These are phyloP conservation scores for Picea abies DNA, from an alignment of 83 land plant species.

Conservation along the genomic window DNA sequence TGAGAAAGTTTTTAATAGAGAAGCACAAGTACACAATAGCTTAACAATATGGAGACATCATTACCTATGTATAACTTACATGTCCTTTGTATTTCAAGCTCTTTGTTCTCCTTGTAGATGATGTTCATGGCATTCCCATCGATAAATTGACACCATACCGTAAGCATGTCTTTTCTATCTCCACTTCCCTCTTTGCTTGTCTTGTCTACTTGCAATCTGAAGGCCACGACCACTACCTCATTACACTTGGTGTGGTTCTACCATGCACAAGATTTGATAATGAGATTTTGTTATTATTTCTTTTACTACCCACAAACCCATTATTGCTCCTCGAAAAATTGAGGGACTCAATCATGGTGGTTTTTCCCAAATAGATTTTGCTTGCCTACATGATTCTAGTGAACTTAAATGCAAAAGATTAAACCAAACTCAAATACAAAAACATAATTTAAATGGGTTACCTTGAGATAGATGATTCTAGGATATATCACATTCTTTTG, in stretches of 20 bases:
- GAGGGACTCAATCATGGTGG: no score
- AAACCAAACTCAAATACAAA: no score
- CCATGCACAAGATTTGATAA: slow-evolving; percentile 59
- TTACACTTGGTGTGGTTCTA: slow-evolving; percentile 57
- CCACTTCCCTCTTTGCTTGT: slow-evolving; percentile 87
- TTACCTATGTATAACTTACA: slow-evolving; percentile 61
- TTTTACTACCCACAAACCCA: no score
- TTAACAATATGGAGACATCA: slow-evolving; percentile 63
- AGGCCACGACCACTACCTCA: slow-evolving; percentile 52
- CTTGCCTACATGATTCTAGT: no score
- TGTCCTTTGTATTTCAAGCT: slow-evolving; percentile 45
- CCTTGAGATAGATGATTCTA: no score
- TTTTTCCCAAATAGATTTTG: no score
- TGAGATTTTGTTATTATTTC: not conserved
- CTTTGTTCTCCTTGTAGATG: slow-evolving; percentile 48
- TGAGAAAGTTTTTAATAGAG: no score
- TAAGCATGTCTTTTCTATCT: slow-evolving; percentile 78
- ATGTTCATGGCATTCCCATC: slow-evolving; percentile 17
- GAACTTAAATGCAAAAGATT: no score
- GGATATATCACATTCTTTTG: no score
- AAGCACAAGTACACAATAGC: no score
- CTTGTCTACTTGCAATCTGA: slow-evolving; percentile 51
- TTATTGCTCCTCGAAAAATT: no score
- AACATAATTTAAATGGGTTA: no score
- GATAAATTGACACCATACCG: slow-evolving; percentile 41